These are phyloP conservation scores for Macadamia tetraphylla DNA, from an alignment of 164 flowering plant genomes.

Conservation along the genomic window DNA sequence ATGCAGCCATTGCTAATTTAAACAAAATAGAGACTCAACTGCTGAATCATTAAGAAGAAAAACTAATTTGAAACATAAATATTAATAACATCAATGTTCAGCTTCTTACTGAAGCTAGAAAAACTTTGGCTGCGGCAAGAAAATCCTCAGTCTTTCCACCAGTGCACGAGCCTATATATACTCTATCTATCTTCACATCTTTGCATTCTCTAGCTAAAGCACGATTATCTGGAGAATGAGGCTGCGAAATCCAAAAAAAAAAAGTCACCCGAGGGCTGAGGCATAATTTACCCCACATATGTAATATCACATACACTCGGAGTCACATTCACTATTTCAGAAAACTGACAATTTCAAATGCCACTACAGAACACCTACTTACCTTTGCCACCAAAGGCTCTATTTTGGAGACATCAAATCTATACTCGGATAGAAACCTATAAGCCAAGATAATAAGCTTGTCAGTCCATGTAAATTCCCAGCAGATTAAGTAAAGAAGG, in stretches of 20 bases:
- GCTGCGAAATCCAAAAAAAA: slow-evolving; percentile 42
- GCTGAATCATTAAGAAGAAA: neutral
- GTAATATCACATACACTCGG: neutral
- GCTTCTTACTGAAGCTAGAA: slow-evolving; percentile 72
- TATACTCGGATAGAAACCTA: slow-evolving; percentile 71
- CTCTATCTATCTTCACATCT: slow-evolving; percentile 96
- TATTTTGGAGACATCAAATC: slow-evolving; percentile 82
- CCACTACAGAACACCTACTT: slow-evolving; percentile 13
- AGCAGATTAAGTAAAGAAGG: neutral
- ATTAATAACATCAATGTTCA: neutral
- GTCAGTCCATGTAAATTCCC: slow-evolving; percentile 3
- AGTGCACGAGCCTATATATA: slow-evolving; percentile 97
- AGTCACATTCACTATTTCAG: neutral
- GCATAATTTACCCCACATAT: neutral
- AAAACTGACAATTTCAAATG: slow-evolving; percentile 1
- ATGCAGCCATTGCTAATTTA: neutral
- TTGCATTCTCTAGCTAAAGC: slow-evolving; percentile 96
- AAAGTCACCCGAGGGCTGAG: too few species aligned
- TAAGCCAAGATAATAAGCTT: slow-evolving; percentile 14
- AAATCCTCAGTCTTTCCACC: slow-evolving; percentile 99
- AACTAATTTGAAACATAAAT: neutral
- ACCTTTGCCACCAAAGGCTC: slow-evolving; percentile 99
- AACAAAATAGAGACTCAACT: neutral
- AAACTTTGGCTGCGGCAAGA: slow-evolving; percentile 88
- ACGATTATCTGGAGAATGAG: slow-evolving; percentile 98